Base-by-base conservation (phyloP, 768 basidiomycete genomes). In the Tylopilus sp. region DNA sequence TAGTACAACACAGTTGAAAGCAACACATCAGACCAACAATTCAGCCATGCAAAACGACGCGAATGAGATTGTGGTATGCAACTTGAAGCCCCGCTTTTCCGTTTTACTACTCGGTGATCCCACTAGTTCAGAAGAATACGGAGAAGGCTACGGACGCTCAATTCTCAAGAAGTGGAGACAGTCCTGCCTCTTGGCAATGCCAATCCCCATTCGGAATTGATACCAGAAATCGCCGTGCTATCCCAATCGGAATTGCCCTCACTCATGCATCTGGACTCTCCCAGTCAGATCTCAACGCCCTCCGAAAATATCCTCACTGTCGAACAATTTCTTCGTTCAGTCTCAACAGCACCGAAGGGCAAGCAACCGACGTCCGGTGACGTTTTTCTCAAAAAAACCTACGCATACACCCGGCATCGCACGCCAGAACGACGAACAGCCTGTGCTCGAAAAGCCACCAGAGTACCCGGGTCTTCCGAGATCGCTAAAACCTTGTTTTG, bases 51-150 rank as follows among this genome's bases (percentile, higher is more conserved):
- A 46, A 21, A 35, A 48, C 39, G 51, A 51, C 28, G 21, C 41
- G 9, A 51, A 56, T 28, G 64, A 66, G 51, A 61, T 66, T 12
- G 62, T 66, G 59, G 64, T 66, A 52, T 22, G 63, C 15, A 36
- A 22, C 17, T 17, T n/a, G 6, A 33, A 1, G 15, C 2, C 40
- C 18, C 28, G 9, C 3, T 39, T 12, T 15, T 23, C 4, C 9
- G 20, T 7, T n/a, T 40, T 40, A 12, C 30, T 5, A 13, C 20
- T 39, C 23, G 38, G 22, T 53, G 21, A 53, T 28, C 11, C 3
- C n/a, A 12, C 23, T 31, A 66, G 65, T 58, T 66, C 31, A 67
- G 11, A 56, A 65, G 63, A 54, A 66, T 33, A 47, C 57, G 65
- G 21, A 66, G 57, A 44, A 65, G 65, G 26, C n/a, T 47, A 12